Evolutionary conservation across 2,329 filamentous ascomycete species (phyloP).

Genomic region (Raffaelea arxii): DNA sequence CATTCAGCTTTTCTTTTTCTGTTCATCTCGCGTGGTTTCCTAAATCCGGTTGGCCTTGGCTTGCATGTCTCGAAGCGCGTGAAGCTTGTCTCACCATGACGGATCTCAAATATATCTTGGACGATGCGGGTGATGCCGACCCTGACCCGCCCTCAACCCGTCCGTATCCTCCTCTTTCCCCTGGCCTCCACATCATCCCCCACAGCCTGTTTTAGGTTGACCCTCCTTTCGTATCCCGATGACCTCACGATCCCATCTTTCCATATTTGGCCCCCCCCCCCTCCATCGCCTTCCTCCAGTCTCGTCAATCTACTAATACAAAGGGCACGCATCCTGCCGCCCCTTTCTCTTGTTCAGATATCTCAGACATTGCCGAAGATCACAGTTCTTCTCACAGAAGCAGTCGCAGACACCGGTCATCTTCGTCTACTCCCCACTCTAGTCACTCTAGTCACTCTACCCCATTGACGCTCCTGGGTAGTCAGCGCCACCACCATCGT

Average conservation of each 20-base stretch:
- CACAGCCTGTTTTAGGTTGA: background rate
- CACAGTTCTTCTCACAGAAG: no score
- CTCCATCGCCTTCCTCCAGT: background rate
- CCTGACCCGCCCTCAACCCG: background rate
- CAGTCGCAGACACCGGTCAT: no score
- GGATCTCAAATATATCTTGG: slow-evolving; percentile 6
- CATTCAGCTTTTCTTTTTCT: background rate
- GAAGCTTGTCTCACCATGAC: slow-evolving; percentile 5
- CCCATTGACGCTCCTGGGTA: no score
- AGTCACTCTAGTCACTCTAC: no score
- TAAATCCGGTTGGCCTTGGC: background rate
- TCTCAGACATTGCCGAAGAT: no score
- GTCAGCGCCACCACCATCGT: no score
- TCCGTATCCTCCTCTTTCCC: background rate
- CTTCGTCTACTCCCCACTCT: no score
- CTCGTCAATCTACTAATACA: background rate
- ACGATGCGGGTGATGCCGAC: slow-evolving; percentile 2
- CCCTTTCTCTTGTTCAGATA: background rate
- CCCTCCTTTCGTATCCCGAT: background rate
- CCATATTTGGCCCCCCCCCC: background rate
- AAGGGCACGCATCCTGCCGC: background rate
- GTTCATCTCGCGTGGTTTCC: background rate
- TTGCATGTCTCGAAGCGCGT: background rate
- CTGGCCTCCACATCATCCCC: background rate
- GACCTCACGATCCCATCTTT: background rate